These are phyloP conservation scores for Cyclotella baltica DNA, from an alignment of 108 stramenopile genomes.

Conservation along the genomic window DNA sequence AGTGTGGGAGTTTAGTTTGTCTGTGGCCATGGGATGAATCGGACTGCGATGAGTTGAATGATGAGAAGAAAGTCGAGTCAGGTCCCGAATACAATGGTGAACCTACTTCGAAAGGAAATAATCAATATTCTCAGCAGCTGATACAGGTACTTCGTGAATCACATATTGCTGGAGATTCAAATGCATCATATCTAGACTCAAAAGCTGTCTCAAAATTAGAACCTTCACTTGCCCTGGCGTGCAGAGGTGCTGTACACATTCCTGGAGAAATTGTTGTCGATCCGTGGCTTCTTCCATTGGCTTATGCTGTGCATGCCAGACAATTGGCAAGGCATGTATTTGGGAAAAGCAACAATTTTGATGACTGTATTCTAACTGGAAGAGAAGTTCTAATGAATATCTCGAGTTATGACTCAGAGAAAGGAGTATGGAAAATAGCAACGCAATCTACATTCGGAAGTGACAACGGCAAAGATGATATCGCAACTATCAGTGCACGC, in stretches of 20 bases:
- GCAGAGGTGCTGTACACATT: conserved; percentile 74
- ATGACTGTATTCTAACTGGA: conserved; percentile 32
- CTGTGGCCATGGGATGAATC: conserved; percentile 69
- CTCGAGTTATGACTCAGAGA: conserved; percentile 42
- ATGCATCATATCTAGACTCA: conserved; percentile 56
- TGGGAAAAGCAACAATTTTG: background rate
- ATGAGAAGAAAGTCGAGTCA: conserved; percentile 32
- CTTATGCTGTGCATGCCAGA: conserved; percentile 70
- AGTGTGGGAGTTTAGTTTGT: conserved; percentile 79
- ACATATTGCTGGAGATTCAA: conserved; percentile 73
- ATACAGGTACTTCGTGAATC: conserved; percentile 63
- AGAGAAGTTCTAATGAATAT: conserved; percentile 40
- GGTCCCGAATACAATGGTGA: background rate
- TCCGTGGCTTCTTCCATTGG: conserved; percentile 84
- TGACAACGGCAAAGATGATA: background rate
- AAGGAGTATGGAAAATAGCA: conserved; percentile 48
- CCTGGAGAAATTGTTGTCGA: conserved; percentile 86
- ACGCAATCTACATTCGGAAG: conserved; percentile 5
- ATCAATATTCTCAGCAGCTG: conserved; percentile 13
- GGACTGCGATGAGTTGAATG: conserved; percentile 27
- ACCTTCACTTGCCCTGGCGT: conserved; percentile 53
- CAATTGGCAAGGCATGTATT: conserved; percentile 62
- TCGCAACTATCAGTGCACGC: conserved; percentile 31
- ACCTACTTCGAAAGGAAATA: background rate
- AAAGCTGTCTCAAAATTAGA: conserved; percentile 57